phyloP scores from a whole-genome alignment of 2,329 filamentous ascomycete species.

The Trichoderma pleuroti region DNA sequence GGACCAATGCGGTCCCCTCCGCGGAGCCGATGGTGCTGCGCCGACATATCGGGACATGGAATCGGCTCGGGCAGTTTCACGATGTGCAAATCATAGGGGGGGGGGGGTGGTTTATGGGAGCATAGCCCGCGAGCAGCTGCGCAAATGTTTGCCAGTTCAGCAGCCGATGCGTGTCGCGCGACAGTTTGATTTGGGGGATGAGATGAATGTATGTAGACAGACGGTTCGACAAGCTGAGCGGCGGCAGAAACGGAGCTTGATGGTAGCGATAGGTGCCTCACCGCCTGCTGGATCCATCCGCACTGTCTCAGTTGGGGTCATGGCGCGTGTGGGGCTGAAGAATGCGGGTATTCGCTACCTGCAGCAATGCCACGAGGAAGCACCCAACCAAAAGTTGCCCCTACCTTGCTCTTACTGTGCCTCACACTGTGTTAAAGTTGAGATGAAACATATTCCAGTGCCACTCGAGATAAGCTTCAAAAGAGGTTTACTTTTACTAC shows the following conservation, averaged over 20 bases:
- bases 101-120: background rate
- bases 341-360: background rate
- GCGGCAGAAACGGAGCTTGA: conserved; percentile 20
- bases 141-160: background rate
- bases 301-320: background rate
- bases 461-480: background rate
- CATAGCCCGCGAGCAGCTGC: conserved; percentile 17
- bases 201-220: background rate
- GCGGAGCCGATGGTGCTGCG: conserved; percentile 40
- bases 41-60: conserved; percentile 43
- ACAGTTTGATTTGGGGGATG: background rate
- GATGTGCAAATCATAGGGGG: conserved; percentile 11
- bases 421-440: background rate
- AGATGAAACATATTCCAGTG: background rate
- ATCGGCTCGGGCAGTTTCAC: conserved; percentile 22
- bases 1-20: conserved; percentile 48
- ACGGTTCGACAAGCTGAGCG: background rate
- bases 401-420: background rate
- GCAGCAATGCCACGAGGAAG: background rate
- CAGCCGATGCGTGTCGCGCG: conserved; percentile 6
- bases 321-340: background rate
- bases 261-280: background rate
- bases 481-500: background rate
- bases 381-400: background rate
- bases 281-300: conserved; percentile 19